Evolutionary conservation across 139 green algal genomes (phyloP), one percentile per base, ranked within the genome.

Genomic region (Microglena sp.): DNA sequence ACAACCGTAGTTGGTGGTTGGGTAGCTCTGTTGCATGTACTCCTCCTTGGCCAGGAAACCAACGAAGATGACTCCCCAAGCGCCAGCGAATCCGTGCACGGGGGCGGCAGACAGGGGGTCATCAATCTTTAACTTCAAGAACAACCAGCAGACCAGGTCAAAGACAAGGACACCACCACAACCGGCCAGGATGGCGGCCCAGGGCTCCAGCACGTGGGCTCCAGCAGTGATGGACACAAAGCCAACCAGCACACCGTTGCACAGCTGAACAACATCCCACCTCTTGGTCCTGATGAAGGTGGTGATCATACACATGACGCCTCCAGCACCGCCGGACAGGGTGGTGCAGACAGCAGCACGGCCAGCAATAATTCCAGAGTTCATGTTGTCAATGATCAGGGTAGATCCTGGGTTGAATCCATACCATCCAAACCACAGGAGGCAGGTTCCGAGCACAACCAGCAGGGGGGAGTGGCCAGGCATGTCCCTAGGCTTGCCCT

Each of bases 391-490:
- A 33, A 94, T 83, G 60, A 69, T 66, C 3, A 83, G 56, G 24
- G 74, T 76, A 22, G 83, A 92, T 2, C 83, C 89, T 7, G 82
- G 81, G 77, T 94, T 94, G 76, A 94, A 94, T 6, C 85, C 89
- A 55, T 95, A 87, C 87, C 89, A 96, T 54, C 90, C 90, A 63
- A 96, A 94, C 90, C 90, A 96, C 43, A 96, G 79, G 43, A 96
- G 77, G 40, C 82, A 74, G 5, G 82, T 86, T 22, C 82, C 78
- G 21, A 85, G 72, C 74, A 84, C 76, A 8, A 82, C 69, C 2
- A 86, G 73, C 2, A 67, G 73, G 8, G 76, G 71, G 0, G 78
- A 79, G 56, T 92, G 82, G 29, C 74, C 74, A 28, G 75, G 75
- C 79, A 86, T 86, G 67, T 86, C 75, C n/a, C 83, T 70, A 3